Base-by-base conservation (phyloP, 2,329 filamentous ascomycete genomes). In the Talaromyces sp. region DNA sequence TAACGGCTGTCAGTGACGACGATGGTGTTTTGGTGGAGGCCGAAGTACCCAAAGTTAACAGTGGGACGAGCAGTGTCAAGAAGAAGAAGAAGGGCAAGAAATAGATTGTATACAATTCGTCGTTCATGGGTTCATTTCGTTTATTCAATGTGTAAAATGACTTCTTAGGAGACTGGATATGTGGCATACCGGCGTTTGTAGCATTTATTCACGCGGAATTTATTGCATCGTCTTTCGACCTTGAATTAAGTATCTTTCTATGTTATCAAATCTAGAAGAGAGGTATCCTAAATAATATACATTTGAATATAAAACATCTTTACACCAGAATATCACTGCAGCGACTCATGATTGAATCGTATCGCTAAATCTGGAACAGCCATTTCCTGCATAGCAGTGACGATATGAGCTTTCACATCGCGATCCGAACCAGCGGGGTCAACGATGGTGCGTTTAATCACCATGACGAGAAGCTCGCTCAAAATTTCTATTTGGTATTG, bases 21-120 rank as follows among this genome's bases (percentile, higher is more conserved):
- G 90, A 93, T 74, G 87, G 87, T 19, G 90, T 96, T 27, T 80
- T 96, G 68, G 91, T 96, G 58, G 91, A 95, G 72, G 79, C 79
- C n/a, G 83, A 81, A 61, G 81, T 80, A 14, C 80, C 82, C 22
- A 77, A 77, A 37, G 77, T 76, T 13, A 72, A 69, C 45, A 67
- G 69, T 48, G 62, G 66, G 45, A 68, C 65, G 16, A 68, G 66
- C 45, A 76, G 70, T 65, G 77, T 76, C 69, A 76, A 79, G 71
- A 79, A 79, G 77, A 81, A 77, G 79, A 81, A 81, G 71, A 81
- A 81, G 72, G 78, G 78, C 16, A 82, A 81, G 76, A 82, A 81
- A 77, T 81, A 68, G 74, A 41, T 41, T 57, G 24, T 39, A 47
- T 58, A 31, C 11, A n/a, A 31, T 62, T 7, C 5, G 8, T 31